Conservation (phyloP, 2,329 filamentous ascomycete genomes). For the Dactylellina drechsleri region DNA sequence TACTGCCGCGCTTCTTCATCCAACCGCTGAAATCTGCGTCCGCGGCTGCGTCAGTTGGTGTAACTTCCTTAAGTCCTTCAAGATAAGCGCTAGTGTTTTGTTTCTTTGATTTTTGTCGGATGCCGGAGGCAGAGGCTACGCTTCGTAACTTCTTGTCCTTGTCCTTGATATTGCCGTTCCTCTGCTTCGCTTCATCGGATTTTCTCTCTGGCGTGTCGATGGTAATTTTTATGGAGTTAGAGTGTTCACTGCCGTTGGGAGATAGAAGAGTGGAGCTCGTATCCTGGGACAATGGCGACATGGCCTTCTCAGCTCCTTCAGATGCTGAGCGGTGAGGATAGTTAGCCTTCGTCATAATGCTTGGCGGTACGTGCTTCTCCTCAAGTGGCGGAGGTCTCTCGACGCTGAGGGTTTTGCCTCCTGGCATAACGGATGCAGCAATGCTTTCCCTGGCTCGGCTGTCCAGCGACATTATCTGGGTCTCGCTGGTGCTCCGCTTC, state of each 20-base stretch:
- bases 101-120: slow-evolving; percentile 80
- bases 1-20: slow-evolving; percentile 98
- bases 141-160: slow-evolving; percentile 51
- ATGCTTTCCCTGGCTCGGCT: slow-evolving; percentile 63
- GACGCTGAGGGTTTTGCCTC: slow-evolving; percentile 41
- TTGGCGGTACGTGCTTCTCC: slow-evolving; percentile 44
- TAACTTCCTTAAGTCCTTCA: slow-evolving; percentile 81
- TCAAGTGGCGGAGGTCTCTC: slow-evolving; percentile 40
- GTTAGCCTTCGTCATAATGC: slow-evolving; percentile 43
- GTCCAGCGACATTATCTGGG: slow-evolving; percentile 66
- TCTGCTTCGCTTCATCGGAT: slow-evolving; percentile 45
- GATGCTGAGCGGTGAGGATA: slow-evolving; percentile 38
- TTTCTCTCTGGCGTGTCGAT: slow-evolving; percentile 45
- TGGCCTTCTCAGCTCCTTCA: slow-evolving; percentile 51
- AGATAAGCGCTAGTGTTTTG: slow-evolving; percentile 88
- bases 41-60: slow-evolving; percentile 82
- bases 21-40: slow-evolving; percentile 93
- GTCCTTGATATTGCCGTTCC: slow-evolving; percentile 39
- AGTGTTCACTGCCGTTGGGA: slow-evolving; percentile 50
- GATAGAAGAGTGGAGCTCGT: slow-evolving; percentile 49
- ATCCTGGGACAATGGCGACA: slow-evolving; percentile 48
- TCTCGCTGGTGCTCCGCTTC: slow-evolving; percentile 66
- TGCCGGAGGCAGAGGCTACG: slow-evolving; percentile 50
- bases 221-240: slow-evolving; percentile 41
- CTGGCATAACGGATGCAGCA: slow-evolving; percentile 42